These are phyloP conservation scores for Talaromyces sp. DNA, from an alignment of 2,329 filamentous ascomycete genomes.

Conservation along the genomic window DNA sequence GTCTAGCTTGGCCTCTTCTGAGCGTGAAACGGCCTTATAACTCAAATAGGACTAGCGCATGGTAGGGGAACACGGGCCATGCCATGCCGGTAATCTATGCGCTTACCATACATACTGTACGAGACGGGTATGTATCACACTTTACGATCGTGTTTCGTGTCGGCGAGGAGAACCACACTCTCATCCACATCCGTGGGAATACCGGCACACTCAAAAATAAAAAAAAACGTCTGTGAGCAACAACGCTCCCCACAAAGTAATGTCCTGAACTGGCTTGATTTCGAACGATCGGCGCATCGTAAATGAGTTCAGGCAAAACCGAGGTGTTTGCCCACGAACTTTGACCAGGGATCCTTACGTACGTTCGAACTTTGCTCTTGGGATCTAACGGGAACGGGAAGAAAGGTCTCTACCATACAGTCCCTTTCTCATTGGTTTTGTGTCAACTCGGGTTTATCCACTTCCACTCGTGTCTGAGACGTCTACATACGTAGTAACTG, in stretches of 20 bases:
- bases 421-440: not conserved
- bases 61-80: conserved; percentile 6
- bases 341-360: not conserved
- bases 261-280: not conserved
- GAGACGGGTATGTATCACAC: not conserved
- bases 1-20: not conserved
- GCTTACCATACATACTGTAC: not conserved
- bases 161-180: not conserved
- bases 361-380: not conserved
- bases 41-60: conserved; percentile 5
- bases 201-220: no score
- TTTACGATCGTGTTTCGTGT: not conserved
- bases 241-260: conserved; percentile 7
- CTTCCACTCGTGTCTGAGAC: conserved; percentile 1
- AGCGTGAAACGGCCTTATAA: conserved; percentile 10
- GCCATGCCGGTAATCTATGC: conserved; percentile 2
- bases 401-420: not conserved
- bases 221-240: not conserved
- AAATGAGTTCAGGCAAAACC: not conserved
- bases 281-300: not conserved
- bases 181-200: not conserved
- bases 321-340: not conserved
- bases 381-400: not conserved
- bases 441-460: not conserved
- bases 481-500: no score